Base-by-base conservation (phyloP, 441 rosid genomes). In the Brassica hybrid region DNA sequence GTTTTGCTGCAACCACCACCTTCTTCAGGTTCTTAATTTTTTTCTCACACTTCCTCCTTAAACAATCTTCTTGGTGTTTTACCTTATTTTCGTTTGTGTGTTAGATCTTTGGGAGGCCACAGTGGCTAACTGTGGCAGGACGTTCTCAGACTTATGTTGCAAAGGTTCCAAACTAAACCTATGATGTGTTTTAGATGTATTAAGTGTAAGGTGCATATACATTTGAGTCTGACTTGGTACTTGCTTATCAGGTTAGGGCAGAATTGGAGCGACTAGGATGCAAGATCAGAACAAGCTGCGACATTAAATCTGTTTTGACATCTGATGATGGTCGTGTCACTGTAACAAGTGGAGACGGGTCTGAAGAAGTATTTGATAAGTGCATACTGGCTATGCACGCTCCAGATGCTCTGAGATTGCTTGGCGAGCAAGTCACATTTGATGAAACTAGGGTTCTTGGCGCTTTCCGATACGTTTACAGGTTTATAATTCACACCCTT, bases 1-100 rank as follows among this genome's bases (percentile, higher is more conserved):
- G n/a, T 95, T 95, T 86, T 93, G 95, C 80, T 88, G 86, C 64
- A 89, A 93, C 48, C 99, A 91, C 81, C 96, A 90, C 54, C 85
- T 93, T 13, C 98, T 95, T 83, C 93, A 94, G 97, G 98, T 89
- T 66, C 65, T 58, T 45, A 21, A 1, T 4, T 43, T 23, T 0
- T 50, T 59, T 60, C 32, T 72, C 19, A 65, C 38, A n/a, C 16
- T 69, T 56, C 57, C 5, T 59, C 12, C n/a, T 23, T 2, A 11
- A 14, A 23, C 54, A 1, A 57, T 14, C 67, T 23, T 18, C 14
- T 74, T 0, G 2, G 43, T 69, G 11, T 25, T n/a, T 12, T 74
- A 1, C 43, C 69, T 75, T 57, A 8, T 4, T 58, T 59, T 32
- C 0, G 0, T 67, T n/a, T n/a, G n/a, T 4, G 63, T 3, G 18